These are phyloP conservation scores for Neofusicoccum parvum DNA, from an alignment of 2,329 filamentous ascomycete genomes.

Conservation along the genomic window DNA sequence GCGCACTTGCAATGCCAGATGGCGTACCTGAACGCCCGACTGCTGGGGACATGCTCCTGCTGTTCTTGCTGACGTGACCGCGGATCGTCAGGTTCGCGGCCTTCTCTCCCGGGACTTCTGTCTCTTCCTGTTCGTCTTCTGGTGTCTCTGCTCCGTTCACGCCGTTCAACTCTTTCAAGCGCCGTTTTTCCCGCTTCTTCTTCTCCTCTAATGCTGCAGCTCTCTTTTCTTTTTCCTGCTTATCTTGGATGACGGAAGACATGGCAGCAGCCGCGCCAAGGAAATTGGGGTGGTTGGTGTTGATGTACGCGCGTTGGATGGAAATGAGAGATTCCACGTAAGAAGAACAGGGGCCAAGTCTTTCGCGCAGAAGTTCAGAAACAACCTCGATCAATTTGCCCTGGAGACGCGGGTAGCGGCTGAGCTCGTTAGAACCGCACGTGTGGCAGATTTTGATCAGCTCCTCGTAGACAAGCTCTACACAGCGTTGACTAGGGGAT, in stretches of 20 bases:
- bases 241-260: constrained; percentile 92
- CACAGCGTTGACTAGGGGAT: constrained; percentile 91
- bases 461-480: constrained; percentile 97
- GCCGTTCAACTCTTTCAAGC: constrained; percentile 77
- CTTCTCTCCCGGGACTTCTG: constrained; percentile 56
- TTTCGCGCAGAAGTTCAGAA: constrained; percentile 89
- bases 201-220: constrained; percentile 70
- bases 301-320: constrained; percentile 97
- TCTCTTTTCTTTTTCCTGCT: constrained; percentile 91
- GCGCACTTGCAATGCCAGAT: constrained; percentile 66
- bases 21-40: constrained; percentile 60
- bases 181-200: constrained; percentile 79
- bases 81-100: constrained; percentile 58
- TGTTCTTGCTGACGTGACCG: constrained; percentile 61
- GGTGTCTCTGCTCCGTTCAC: constrained; percentile 72
- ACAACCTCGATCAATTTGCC: constrained; percentile 98
- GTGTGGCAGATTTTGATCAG: constrained; percentile 99
- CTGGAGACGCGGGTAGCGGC: constrained; percentile 88
- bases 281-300: constrained; percentile 99
- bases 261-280: constrained; percentile 94
- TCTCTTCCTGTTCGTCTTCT: constrained; percentile 62
- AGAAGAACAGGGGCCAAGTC: constrained; percentile 81
- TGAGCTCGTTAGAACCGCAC: constrained; percentile 91
- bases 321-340: constrained; percentile 97
- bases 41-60: constrained; percentile 81